Evolutionary conservation across 164 flowering plant species (phyloP).

Genomic region (Aristolochia fimbriata): DNA sequence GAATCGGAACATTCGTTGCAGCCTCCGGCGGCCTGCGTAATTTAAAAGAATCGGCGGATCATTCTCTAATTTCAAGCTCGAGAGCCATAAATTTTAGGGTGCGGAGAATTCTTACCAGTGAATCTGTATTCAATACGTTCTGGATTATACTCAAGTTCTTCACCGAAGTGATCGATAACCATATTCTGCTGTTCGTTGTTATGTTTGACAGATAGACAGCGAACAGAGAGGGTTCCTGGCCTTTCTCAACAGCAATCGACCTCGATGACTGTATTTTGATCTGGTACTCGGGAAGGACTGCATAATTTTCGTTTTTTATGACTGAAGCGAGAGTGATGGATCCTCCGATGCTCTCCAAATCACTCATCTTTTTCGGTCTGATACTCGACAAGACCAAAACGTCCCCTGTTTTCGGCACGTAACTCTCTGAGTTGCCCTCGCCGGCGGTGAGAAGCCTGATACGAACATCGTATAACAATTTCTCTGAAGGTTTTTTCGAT

Average conservation of each 20-base stretch:
- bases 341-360: conserved; percentile 25
- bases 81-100: neutral
- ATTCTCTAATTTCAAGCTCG: neutral
- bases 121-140: conserved; percentile 14
- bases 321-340: conserved; percentile 34
- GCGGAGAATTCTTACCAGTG: conserved; percentile 25
- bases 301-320: conserved; percentile 10
- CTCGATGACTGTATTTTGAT: conserved; percentile 23
- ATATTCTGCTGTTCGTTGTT: conserved; percentile 39
- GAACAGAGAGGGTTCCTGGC: conserved; percentile 18
- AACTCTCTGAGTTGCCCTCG: neutral
- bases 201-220: conserved; percentile 40
- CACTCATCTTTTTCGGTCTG: conserved; percentile 35
- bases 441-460: neutral
- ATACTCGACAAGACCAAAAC: conserved; percentile 36
- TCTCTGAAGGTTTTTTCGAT: conserved; percentile 4
- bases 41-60: neutral
- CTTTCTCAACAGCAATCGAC: conserved; percentile 13
- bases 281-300: neutral
- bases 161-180: conserved; percentile 14
- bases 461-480: neutral
- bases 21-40: conserved; percentile 21
- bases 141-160: conserved; percentile 7
- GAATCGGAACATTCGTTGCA: conserved; percentile 20
- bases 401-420: neutral